phyloP scores from a whole-genome alignment of 2,329 filamentous ascomycete genomes.

The Nemania sp. region DNA sequence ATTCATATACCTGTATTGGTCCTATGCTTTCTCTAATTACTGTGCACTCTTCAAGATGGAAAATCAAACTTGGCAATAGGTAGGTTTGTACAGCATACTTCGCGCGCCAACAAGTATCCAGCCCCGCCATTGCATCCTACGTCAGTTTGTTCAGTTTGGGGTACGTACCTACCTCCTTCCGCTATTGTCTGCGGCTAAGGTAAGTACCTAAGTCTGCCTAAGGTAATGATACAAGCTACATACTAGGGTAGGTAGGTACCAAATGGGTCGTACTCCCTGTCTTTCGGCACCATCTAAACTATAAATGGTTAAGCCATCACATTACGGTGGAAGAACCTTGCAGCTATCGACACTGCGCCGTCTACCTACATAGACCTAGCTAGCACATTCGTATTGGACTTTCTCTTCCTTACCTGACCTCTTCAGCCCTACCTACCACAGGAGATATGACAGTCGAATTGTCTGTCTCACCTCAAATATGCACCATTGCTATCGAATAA shows the following conservation, averaged over 20 bases:
- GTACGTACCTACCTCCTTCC: not conserved
- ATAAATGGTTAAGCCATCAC: not conserved
- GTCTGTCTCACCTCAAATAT: not conserved
- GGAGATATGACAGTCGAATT: slow-evolving; percentile 5
- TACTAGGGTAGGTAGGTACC: not conserved
- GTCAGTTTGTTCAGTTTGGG: too few species aligned
- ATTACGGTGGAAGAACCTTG: not conserved
- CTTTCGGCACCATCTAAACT: too few species aligned
- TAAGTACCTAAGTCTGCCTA: too few species aligned
- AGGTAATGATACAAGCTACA: too few species aligned
- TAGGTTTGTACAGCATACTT: not conserved
- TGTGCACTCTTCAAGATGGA: not conserved
- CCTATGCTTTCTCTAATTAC: not conserved
- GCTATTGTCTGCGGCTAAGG: not conserved
- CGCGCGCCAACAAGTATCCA: not conserved
- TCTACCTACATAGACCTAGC: not conserved
- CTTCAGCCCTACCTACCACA: slow-evolving; percentile 9
- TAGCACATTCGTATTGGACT: too few species aligned
- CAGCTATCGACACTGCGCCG: not conserved
- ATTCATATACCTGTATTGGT: too few species aligned
- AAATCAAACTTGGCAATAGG: not conserved
- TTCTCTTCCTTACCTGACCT: not conserved
- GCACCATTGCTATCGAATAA: not conserved
- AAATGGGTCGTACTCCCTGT: not conserved
- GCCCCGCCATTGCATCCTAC: not conserved